Conservation (phyloP, 495 filamentous ascomycete genomes). For the Aspergillus diversus region DNA sequence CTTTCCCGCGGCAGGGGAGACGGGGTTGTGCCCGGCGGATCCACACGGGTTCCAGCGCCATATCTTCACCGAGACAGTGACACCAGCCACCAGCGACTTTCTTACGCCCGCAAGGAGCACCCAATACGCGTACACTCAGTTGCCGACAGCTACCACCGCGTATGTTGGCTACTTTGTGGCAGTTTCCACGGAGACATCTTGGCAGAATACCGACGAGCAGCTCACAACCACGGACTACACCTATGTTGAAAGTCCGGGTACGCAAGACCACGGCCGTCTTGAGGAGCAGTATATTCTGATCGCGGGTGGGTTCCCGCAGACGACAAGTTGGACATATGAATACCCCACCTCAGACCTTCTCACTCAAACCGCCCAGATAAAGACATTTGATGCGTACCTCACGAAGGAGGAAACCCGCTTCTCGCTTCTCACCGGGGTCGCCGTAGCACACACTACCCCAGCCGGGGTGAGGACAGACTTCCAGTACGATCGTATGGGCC, state of each 20-base stretch:
- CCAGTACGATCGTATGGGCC: conserved; percentile 7
- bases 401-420: not conserved
- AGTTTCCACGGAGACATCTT: no score
- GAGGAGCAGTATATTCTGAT: conserved; percentile 6
- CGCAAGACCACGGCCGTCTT: conserved; percentile 5
- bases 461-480: not conserved
- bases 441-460: not conserved
- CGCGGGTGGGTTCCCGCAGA: not conserved
- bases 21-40: conserved; percentile 10
- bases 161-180: not conserved
- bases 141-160: not conserved
- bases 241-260: conserved; percentile 6
- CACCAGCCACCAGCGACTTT: conserved; percentile 2
- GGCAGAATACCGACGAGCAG: no score
- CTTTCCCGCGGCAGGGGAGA: not conserved
- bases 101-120: conserved; percentile 5
- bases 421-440: conserved; percentile 3
- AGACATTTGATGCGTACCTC: conserved; percentile 4
- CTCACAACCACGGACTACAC: conserved; percentile 5
- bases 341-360: not conserved
- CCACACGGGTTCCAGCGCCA: conserved; percentile 18
- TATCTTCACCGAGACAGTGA: conserved; percentile 7
- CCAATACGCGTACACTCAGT: conserved; percentile 3
- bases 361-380: not conserved
- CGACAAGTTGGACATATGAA: not conserved